Percentiles rank a stretch among this genome's conserved stretches.
These are phyloP conservation scores for Yamadazyma paraphyllophila DNA, from an alignment of 805 yeast genomes.

Conservation along the genomic window DNA sequence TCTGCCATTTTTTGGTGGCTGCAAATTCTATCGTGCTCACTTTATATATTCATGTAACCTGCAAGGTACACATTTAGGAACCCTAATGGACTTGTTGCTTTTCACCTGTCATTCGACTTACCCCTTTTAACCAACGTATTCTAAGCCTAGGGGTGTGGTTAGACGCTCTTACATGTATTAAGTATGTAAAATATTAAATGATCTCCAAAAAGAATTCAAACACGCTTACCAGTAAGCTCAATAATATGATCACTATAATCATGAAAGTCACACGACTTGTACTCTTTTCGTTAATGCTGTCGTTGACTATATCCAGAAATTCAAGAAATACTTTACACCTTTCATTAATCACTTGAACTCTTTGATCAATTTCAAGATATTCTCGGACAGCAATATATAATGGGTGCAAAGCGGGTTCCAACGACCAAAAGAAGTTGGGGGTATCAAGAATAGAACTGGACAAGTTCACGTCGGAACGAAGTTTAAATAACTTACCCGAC, in stretches of 20 bases:
- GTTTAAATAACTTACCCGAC: constrained; percentile 84
- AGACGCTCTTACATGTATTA: background rate
- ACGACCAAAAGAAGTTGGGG: constrained; percentile 94
- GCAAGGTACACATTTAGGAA: background rate
- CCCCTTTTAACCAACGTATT: no score
- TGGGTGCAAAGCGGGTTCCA: constrained; percentile 93
- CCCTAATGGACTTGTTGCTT: background rate
- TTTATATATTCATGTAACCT: constrained; percentile 1
- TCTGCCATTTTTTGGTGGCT: constrained; percentile 3
- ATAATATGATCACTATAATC: constrained; percentile 76
- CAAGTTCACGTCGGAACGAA: constrained; percentile 90
- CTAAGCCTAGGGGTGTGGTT: no score
- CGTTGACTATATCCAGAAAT: constrained; percentile 88
- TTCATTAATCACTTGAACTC: constrained; percentile 91
- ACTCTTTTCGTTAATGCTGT: constrained; percentile 88
- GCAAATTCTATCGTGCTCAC: constrained; percentile 1
- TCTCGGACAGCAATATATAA: constrained; percentile 86
- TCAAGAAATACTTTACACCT: constrained; percentile 92
- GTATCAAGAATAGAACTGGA: constrained; percentile 90
- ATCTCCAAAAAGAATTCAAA: constrained; percentile 64
- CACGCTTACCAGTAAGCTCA: constrained; percentile 74
- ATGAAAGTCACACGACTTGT: constrained; percentile 91
- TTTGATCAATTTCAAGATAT: constrained; percentile 89
- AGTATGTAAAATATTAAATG: constrained; percentile 8
- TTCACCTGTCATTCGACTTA: background rate